These are phyloP conservation scores for Amanita pseudoporphyria DNA, from an alignment of 768 basidiomycete genomes.

Conservation along the genomic window DNA sequence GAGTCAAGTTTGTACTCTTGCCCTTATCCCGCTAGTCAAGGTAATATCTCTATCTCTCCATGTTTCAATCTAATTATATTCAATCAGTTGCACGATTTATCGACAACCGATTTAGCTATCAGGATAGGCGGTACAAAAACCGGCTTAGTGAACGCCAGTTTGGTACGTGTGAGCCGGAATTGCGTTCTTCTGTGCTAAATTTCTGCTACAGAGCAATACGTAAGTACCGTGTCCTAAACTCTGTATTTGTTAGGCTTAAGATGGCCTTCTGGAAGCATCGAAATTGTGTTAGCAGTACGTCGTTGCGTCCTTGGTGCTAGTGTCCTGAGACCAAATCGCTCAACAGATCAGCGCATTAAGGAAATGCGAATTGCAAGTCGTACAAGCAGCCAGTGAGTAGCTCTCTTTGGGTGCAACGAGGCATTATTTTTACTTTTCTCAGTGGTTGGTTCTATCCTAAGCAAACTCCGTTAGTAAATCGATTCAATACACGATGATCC, in stretches of 20 bases:
- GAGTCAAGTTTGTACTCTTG: slow-evolving; percentile 47
- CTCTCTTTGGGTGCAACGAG: not conserved
- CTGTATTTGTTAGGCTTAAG: not conserved
- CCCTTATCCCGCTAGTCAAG: slow-evolving; percentile 74
- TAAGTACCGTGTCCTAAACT: slow-evolving; percentile 23
- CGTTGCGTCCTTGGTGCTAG: not conserved
- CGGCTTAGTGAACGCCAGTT: slow-evolving; percentile 72
- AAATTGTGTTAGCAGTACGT: slow-evolving; percentile 66
- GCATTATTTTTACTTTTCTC: slow-evolving; percentile 4
- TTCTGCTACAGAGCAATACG: slow-evolving; percentile 48
- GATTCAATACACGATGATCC: not conserved
- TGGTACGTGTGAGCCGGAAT: slow-evolving; percentile 34
- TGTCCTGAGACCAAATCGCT: not conserved
- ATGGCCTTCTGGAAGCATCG: slow-evolving; percentile 30
- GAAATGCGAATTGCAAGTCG: slow-evolving; percentile 75
- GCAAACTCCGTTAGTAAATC: slow-evolving; percentile 48
- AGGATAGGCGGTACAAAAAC: slow-evolving; percentile 71
- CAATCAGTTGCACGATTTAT: slow-evolving; percentile 63
- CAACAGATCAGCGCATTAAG: slow-evolving; percentile 64
- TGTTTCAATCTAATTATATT: not conserved
- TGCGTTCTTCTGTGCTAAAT: slow-evolving; percentile 5
- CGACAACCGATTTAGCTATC: slow-evolving; percentile 61
- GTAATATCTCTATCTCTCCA: slow-evolving; percentile 22
- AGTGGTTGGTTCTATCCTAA: slow-evolving; percentile 81
- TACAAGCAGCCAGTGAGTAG: slow-evolving; percentile 67